Evolutionary conservation across 140 eudicot species (phyloP).

Genomic region (Oenanthe javanica): DNA sequence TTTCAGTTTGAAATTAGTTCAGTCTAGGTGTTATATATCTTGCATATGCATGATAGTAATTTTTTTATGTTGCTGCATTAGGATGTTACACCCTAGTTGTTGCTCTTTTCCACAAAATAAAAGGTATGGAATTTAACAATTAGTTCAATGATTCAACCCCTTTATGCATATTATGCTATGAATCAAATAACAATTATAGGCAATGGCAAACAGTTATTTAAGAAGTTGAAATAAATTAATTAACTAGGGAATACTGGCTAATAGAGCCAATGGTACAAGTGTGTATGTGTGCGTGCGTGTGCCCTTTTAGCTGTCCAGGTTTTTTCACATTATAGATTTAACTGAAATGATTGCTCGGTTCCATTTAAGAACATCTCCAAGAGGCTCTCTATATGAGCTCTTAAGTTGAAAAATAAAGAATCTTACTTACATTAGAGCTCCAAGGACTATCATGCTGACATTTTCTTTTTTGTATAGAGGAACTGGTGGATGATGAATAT

Average conservation of each 20-base stretch:
- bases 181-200: not conserved
- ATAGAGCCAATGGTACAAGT: not conserved
- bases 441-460: not conserved
- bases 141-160: not conserved
- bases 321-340: not conserved
- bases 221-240: not conserved
- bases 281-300: not conserved
- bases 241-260: not conserved
- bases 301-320: not conserved
- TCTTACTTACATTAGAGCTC: too few species aligned
- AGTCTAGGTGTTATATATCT: not conserved
- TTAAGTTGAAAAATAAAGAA: too few species aligned
- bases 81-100: not conserved
- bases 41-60: not conserved
- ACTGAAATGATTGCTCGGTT: not conserved
- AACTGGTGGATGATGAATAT: conserved; percentile 20
- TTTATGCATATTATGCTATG: not conserved
- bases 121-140: not conserved
- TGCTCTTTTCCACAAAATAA: not conserved
- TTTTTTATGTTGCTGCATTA: not conserved
- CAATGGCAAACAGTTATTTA: not conserved
- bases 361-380: not conserved
- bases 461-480: conserved; percentile 18
- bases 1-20: not conserved
- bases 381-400: too few species aligned